Base-by-base conservation (phyloP, 441 rosid genomes). In the Mallotus repandus region DNA sequence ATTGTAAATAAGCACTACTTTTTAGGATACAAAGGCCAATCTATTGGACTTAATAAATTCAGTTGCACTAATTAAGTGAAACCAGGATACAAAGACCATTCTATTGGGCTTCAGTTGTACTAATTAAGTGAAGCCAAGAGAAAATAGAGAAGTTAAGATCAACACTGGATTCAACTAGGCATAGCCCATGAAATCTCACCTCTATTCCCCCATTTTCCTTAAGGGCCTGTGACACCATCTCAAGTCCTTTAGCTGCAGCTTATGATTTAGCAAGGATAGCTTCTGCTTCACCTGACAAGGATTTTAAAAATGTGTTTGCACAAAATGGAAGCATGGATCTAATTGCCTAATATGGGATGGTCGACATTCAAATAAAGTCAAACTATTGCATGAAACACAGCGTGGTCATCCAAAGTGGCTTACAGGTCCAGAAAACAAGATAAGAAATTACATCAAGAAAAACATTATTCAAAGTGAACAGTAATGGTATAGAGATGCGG, bases 181-280 rank as follows among this genome's bases (percentile, higher is more conserved):
- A 29, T 3, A 29, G 32, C 32, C 32, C 32, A 29, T 2, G 32
- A 29, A 29, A 29, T 29, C 81, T 83, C 71, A 95, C 98, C 94
- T 93, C 98, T 55, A 84, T 77, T 73, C 99, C 98, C 16, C 97
- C 98, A 76, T 78, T 80, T 80, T 85, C 91, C 69, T 88, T 91
- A 4, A 93, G 87, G 61, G 93, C 68, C 71, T 84, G 83, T 1
- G 99, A 93, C 61, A 95, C 90, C 85, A 85, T 67, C 69, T 77
- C 84, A 78, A 95, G 81, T 50, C 97, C 96, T 81, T 83, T 82
- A 12, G 96, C 89, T 55, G 95, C 90, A 79, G 98, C 98, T 77
- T 87, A 82, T 52, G 98, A 91, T 83, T 77, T 92, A 78, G 96
- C 97, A 66, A 89, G 76, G 70, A 95, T 95, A 54, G 99, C 97